These are phyloP conservation scores for Xerocomus brunneocitrinus DNA, from an alignment of 768 basidiomycete species.

Conservation along the genomic window DNA sequence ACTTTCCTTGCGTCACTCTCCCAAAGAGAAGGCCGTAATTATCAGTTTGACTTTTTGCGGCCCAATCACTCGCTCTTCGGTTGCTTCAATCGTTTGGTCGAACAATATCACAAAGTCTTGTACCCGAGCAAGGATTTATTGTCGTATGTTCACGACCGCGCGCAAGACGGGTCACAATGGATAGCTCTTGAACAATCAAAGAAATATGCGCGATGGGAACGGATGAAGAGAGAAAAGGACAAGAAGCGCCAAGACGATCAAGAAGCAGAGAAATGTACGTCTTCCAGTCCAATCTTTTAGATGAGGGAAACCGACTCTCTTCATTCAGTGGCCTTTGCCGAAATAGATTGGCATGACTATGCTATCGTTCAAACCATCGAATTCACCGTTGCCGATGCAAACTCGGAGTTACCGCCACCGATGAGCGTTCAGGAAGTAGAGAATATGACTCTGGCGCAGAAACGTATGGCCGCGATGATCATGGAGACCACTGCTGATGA, in stretches of 20 bases:
- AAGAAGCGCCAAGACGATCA: conserved; percentile 86
- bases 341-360: conserved; percentile 99
- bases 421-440: conserved; percentile 94
- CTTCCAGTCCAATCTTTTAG: neutral
- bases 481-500: conserved; percentile 93
- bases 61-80: conserved; percentile 95
- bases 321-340: conserved; percentile 77
- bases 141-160: conserved; percentile 65
- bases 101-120: conserved; percentile 90
- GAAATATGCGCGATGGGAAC: conserved; percentile 87
- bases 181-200: conserved; percentile 70
- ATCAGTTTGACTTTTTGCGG: conserved; percentile 95
- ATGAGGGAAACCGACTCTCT: conserved; percentile 2
- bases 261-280: conserved; percentile 84
- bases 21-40: conserved; percentile 86
- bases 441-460: conserved; percentile 95
- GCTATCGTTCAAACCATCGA: conserved; percentile 98
- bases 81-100: conserved; percentile 95
- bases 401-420: conserved; percentile 90
- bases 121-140: conserved; percentile 75
- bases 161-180: conserved; percentile 67
- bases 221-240: conserved; percentile 74
- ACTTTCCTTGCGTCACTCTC: conserved; percentile 83
- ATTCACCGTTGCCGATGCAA: conserved; percentile 89
- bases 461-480: conserved; percentile 96